Evolutionary conservation across 768 basidiomycete genomes (phyloP).

Genomic region (Boletus edulis): DNA sequence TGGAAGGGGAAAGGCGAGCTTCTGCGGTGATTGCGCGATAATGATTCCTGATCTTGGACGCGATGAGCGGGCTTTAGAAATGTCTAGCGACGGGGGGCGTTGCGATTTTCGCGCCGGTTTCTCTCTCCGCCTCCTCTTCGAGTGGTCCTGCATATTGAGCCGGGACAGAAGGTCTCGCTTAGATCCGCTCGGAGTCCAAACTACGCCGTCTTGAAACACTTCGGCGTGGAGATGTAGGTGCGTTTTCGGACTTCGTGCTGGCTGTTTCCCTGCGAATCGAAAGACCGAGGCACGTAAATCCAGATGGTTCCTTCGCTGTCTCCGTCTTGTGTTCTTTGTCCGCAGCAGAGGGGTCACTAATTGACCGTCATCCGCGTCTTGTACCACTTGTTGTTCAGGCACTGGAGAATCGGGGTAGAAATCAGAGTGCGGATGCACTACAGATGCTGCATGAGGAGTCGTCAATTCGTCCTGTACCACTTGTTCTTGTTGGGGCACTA

Average conservation of each 20-base stretch:
- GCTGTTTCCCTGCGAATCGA: constrained; percentile 10
- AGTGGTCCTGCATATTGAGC: not conserved
- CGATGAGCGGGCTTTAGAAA: not conserved
- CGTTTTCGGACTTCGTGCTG: constrained; percentile 23
- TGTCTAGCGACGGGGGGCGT: not conserved
- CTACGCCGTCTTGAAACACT: constrained; percentile 31
- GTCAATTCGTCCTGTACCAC: not conserved
- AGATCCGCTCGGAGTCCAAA: constrained; percentile 31
- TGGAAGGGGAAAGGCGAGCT: constrained; percentile 2
- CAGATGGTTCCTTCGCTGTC: constrained; percentile 21
- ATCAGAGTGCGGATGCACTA: too few relatives aligned
- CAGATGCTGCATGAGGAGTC: too few relatives aligned
- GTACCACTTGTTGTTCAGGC: too few relatives aligned
- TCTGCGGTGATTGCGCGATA: constrained; percentile 4
- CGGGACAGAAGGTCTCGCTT: constrained; percentile 13
- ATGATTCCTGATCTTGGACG: constrained; percentile 20
- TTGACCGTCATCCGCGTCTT: too few relatives aligned
- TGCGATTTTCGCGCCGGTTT: not conserved
- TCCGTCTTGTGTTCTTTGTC: not conserved
- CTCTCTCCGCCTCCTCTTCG: not conserved
- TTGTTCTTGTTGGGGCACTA: not conserved
- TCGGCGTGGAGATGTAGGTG: constrained; percentile 35
- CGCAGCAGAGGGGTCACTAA: not conserved
- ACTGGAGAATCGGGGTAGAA: too few relatives aligned
- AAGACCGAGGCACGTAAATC: constrained; percentile 17